Conservation (phyloP, 2,329 filamentous ascomycete species). For the Calcarisporium arbuscula region DNA sequence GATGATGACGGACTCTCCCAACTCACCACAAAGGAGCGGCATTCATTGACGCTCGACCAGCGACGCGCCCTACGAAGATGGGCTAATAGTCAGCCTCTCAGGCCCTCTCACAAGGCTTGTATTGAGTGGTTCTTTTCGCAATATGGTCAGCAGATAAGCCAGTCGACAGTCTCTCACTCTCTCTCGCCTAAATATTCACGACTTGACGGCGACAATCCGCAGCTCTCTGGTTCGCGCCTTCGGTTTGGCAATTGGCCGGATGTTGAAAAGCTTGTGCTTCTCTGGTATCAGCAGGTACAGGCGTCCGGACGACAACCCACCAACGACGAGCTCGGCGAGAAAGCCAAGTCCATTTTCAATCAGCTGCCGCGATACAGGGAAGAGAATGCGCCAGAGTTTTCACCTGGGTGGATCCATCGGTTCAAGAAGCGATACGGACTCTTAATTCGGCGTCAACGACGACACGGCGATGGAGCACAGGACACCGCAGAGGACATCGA, state of each 20-base stretch:
- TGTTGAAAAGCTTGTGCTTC: constrained; percentile 51
- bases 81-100: constrained; percentile 49
- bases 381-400: constrained; percentile 55
- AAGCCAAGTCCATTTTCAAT: constrained; percentile 53
- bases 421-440: constrained; percentile 59
- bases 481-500: constrained; percentile 50
- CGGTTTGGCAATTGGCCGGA: constrained; percentile 61
- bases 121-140: constrained; percentile 56
- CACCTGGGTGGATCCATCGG: constrained; percentile 57
- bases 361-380: constrained; percentile 55
- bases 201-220: constrained; percentile 51
- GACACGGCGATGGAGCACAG: constrained; percentile 38
- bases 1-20: constrained; percentile 6
- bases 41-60: constrained; percentile 56
- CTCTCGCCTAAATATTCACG: constrained; percentile 56
- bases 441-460: constrained; percentile 49
- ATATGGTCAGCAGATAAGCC: constrained; percentile 55
- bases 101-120: constrained; percentile 55
- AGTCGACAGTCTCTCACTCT: constrained; percentile 58
- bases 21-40: constrained; percentile 38
- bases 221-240: constrained; percentile 55
- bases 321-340: constrained; percentile 57
- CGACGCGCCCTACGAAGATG: constrained; percentile 54
- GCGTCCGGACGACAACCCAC: constrained; percentile 50
- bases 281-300: constrained; percentile 48